A percentile compares a stretch with the other conserved stretches of the same genome.
Evolutionary conservation across 2,329 filamentous ascomycete species (phyloP).

Genomic region (Huntiella savannae): DNA sequence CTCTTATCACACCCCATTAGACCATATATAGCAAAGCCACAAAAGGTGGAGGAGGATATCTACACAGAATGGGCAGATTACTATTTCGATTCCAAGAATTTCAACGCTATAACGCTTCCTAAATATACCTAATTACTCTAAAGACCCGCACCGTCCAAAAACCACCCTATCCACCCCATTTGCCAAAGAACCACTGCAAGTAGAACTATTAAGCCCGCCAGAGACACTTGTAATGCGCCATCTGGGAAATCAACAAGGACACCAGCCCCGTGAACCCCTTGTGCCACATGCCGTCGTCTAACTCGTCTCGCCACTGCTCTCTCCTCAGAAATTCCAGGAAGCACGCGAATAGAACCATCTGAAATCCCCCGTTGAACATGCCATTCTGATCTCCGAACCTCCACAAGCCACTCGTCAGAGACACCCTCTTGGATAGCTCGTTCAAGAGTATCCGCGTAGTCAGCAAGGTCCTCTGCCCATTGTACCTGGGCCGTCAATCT

Average conservation of each 20-base stretch:
- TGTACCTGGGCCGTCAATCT: neutral
- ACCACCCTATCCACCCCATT: neutral
- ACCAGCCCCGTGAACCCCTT: no score
- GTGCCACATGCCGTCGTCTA: no score
- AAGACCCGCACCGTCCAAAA: neutral
- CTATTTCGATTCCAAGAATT: conserved; percentile 16
- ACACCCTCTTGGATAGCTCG: neutral
- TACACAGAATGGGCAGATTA: conserved; percentile 16
- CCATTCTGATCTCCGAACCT: neutral
- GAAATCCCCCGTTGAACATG: neutral
- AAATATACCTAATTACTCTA: neutral
- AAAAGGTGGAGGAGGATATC: conserved; percentile 13
- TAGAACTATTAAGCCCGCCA: neutral
- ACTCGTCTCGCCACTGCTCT: neutral
- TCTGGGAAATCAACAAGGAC: no score
- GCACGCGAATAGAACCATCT: neutral
- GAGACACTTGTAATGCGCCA: no score
- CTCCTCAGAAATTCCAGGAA: neutral
- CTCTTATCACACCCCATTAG: no score
- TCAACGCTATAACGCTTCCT: neutral
- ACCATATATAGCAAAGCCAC: neutral
- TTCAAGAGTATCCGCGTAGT: neutral
- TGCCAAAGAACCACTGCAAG: neutral
- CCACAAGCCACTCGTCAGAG: neutral
- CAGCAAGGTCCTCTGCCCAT: neutral